Conservation (phyloP, 257 asterid species). For the Fraxinus pennsylvanica region DNA sequence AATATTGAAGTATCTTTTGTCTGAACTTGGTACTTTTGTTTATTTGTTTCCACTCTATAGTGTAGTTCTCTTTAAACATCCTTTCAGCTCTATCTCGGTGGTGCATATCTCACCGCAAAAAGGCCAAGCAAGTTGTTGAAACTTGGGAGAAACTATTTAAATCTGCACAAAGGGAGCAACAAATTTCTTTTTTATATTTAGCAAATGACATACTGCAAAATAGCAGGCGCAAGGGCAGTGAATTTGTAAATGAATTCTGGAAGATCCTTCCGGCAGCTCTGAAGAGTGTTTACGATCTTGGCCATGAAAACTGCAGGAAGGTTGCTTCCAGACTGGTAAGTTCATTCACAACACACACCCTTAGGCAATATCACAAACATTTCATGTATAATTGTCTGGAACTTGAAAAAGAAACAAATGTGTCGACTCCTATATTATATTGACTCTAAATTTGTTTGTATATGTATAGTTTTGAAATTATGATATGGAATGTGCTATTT, state of each 20-base stretch:
- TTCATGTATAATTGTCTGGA: slow-evolving; percentile 11
- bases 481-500: slow-evolving; percentile 4
- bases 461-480: slow-evolving; percentile 15
- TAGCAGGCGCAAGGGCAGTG: slow-evolving; percentile 95
- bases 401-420: slow-evolving; percentile 20
- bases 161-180: slow-evolving; percentile 74
- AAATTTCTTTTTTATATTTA: slow-evolving; percentile 75
- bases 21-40: slow-evolving; percentile 18
- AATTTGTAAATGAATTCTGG: slow-evolving; percentile 96
- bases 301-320: slow-evolving; percentile 69
- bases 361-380: neutral
- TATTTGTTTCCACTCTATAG: slow-evolving; percentile 13
- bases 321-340: slow-evolving; percentile 87
- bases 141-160: slow-evolving; percentile 80
- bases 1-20: slow-evolving; percentile 1
- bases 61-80: slow-evolving; percentile 46
- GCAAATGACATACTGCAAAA: slow-evolving; percentile 94
- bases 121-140: slow-evolving; percentile 89
- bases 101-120: slow-evolving; percentile 83
- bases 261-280: slow-evolving; percentile 81
- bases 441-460: slow-evolving; percentile 4
- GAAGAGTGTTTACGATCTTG: slow-evolving; percentile 60
- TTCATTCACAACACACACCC: slow-evolving; percentile 11
- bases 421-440: slow-evolving; percentile 1
- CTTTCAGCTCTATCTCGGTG: slow-evolving; percentile 80